Percentiles rank a stretch among this genome's conserved stretches.
Conservation (phyloP, 1,284 basidiomycete species). For the Fomitopsis pinicola region DNA sequence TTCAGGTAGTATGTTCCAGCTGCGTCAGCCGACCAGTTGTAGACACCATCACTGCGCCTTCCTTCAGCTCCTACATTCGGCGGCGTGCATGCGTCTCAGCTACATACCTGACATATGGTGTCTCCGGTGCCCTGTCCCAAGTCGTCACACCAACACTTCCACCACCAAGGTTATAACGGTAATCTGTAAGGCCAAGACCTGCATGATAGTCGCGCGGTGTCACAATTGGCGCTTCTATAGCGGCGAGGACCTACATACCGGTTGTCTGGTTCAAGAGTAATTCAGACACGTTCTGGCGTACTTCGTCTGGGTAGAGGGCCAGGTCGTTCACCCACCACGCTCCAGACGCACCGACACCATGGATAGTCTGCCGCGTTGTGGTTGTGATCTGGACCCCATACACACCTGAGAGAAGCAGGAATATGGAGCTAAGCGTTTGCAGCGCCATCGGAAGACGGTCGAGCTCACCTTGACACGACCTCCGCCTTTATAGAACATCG, state of each 20-base stretch:
- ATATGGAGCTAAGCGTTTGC: no score
- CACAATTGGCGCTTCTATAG: not conserved
- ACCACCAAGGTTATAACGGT: slow-evolving; percentile 40
- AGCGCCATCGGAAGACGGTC: not conserved
- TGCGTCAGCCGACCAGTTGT: slow-evolving; percentile 36
- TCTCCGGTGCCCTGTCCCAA: slow-evolving; percentile 26
- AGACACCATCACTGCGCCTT: slow-evolving; percentile 24
- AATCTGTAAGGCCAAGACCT: slow-evolving; percentile 40
- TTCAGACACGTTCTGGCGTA: slow-evolving; percentile 34
- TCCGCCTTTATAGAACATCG: no score
- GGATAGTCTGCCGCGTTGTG: slow-evolving; percentile 24
- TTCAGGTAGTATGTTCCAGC: slow-evolving; percentile 37
- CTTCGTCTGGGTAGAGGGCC: slow-evolving; percentile 35
- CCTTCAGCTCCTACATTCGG: not conserved
- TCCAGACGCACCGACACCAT: slow-evolving; percentile 34
- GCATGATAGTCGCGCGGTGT: not conserved
- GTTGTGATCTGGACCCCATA: slow-evolving; percentile 2
- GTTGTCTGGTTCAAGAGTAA: slow-evolving; percentile 29
- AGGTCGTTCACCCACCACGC: slow-evolving; percentile 45
- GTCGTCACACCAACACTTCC: slow-evolving; percentile 36
- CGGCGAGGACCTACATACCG: not conserved
- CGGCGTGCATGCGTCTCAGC: no score
- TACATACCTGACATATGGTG: not conserved
- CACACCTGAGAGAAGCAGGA: not conserved
- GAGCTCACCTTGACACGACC: no score